Evolutionary conservation across 2,329 filamentous ascomycete genomes (phyloP).

Genomic region (Thielaviopsis musarum): DNA sequence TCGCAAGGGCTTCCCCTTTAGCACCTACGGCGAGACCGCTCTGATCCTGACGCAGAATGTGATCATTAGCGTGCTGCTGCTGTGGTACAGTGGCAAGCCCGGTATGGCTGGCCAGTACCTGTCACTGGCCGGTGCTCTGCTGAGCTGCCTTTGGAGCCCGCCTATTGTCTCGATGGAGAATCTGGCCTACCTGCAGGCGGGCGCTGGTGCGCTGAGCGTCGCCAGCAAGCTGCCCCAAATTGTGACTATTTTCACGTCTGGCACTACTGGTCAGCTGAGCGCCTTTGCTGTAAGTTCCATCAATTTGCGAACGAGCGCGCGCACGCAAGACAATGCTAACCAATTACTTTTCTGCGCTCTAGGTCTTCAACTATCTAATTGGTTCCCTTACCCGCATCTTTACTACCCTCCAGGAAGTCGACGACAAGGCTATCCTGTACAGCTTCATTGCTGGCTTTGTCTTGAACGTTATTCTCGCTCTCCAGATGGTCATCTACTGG

Average conservation of each 20-base stretch:
- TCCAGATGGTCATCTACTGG: conserved; percentile 96
- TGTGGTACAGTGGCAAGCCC: conserved; percentile 60
- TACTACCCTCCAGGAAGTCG: conserved; percentile 92
- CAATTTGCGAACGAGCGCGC: neutral
- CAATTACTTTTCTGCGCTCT: conserved; percentile 2
- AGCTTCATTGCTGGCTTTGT: conserved; percentile 80
- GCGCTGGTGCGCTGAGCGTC: conserved; percentile 65
- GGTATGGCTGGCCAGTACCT: conserved; percentile 61
- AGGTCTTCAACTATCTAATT: conserved; percentile 97
- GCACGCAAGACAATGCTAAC: conserved; percentile 7
- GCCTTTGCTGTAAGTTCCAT: conserved; percentile 67
- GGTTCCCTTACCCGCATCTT: conserved; percentile 92
- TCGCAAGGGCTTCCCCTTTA: conserved; percentile 84
- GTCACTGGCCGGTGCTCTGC: conserved; percentile 30
- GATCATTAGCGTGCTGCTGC: conserved; percentile 68
- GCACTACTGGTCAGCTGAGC: conserved; percentile 85
- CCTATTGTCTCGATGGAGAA: conserved; percentile 51
- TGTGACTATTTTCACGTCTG: conserved; percentile 63
- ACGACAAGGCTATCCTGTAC: conserved; percentile 91
- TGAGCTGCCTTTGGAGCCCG: conserved; percentile 48
- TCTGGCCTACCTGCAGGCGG: conserved; percentile 64
- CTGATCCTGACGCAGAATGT: conserved; percentile 88
- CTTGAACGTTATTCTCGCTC: conserved; percentile 74
- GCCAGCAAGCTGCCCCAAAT: conserved; percentile 94
- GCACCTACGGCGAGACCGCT: conserved; percentile 88